These are phyloP conservation scores for Lipomyces chichibuensis DNA, from an alignment of 805 yeast genomes.

Conservation along the genomic window DNA sequence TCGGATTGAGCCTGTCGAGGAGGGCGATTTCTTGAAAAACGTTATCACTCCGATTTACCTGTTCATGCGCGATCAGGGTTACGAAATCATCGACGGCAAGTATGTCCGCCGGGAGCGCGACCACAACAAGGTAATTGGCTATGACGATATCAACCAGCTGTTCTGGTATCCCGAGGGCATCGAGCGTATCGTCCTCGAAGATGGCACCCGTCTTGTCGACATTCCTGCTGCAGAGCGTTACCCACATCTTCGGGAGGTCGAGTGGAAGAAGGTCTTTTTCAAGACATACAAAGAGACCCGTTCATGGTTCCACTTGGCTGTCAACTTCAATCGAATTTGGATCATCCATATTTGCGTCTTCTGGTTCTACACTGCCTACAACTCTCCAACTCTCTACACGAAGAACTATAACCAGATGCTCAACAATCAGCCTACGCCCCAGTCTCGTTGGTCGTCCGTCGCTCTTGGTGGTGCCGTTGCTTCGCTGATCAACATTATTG, in stretches of 20 bases:
- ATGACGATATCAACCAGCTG: constrained; percentile 97
- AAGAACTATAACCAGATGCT: constrained; percentile 78
- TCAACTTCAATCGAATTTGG: constrained; percentile 98
- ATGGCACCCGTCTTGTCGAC: constrained; percentile 89
- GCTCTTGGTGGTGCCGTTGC: constrained; percentile 94
- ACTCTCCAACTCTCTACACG: constrained; percentile 90
- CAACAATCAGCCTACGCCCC: constrained; percentile 85
- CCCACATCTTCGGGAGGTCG: constrained; percentile 84
- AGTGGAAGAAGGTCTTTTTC: constrained; percentile 89
- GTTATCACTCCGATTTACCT: constrained; percentile 85
- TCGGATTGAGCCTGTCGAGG: constrained; percentile 51
- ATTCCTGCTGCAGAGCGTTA: constrained; percentile 89
- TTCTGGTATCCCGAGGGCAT: constrained; percentile 99
- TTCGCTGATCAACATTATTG: constrained; percentile 73
- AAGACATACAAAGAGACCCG: constrained; percentile 95
- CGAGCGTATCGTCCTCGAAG: constrained; percentile 85
- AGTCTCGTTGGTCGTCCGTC: constrained; percentile 88
- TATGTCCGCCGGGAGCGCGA: constrained; percentile 69
- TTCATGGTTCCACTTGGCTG: constrained; percentile 94
- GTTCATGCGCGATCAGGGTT: constrained; percentile 70
- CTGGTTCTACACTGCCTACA: constrained; percentile 95
- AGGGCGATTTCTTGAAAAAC: constrained; percentile 83
- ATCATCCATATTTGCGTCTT: constrained; percentile 83
- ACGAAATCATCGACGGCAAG: constrained; percentile 57
- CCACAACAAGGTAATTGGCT: constrained; percentile 67